These are phyloP conservation scores for Sutorius eximius DNA, from an alignment of 1,284 basidiomycete genomes.

Conservation along the genomic window DNA sequence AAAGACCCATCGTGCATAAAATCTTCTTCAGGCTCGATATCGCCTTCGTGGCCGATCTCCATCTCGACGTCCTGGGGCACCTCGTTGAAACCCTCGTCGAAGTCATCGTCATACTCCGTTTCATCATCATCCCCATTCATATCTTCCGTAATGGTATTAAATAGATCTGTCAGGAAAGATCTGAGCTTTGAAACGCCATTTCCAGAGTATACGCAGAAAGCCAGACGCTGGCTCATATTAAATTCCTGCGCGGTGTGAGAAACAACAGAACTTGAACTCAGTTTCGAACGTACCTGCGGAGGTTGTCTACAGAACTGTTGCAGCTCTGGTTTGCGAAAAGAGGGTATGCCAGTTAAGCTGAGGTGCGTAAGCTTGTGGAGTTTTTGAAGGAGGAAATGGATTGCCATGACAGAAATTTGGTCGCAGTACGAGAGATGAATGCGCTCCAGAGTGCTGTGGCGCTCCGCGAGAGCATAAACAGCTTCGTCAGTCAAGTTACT, in stretches of 20 bases:
- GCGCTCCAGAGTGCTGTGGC: slow-evolving; percentile 84
- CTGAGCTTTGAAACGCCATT: slow-evolving; percentile 86
- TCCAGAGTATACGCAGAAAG: slow-evolving; percentile 97
- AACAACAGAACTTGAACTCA: not conserved
- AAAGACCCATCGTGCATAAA: slow-evolving; percentile 34
- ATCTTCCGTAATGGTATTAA: slow-evolving; percentile 68
- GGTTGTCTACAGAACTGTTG: slow-evolving; percentile 90
- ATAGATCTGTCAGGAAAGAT: slow-evolving; percentile 71
- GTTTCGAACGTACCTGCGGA: slow-evolving; percentile 63
- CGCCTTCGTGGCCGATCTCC: slow-evolving; percentile 45
- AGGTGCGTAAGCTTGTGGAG: slow-evolving; percentile 91
- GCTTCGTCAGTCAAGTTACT: slow-evolving; percentile 92
- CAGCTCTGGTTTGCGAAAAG: slow-evolving; percentile 84
- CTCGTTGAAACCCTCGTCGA: slow-evolving; percentile 51
- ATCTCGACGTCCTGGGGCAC: slow-evolving; percentile 54
- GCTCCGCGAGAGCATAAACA: slow-evolving; percentile 82
- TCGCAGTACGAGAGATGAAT: slow-evolving; percentile 98
- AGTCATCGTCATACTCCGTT: slow-evolving; percentile 72
- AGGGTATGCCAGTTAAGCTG: slow-evolving; percentile 93
- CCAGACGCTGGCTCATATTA: slow-evolving; percentile 85
- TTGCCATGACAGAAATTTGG: slow-evolving; percentile 88
- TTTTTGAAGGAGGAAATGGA: slow-evolving; percentile 88
- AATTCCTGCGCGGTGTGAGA: slow-evolving; percentile 67
- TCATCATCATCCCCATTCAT: slow-evolving; percentile 65
- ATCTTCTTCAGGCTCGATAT: slow-evolving; percentile 42